Percentiles rank a stretch among this genome's conserved stretches.
Conservation (phyloP, 176 grass and related monocot genomes). For the Miscanthus lutarioriparius region DNA sequence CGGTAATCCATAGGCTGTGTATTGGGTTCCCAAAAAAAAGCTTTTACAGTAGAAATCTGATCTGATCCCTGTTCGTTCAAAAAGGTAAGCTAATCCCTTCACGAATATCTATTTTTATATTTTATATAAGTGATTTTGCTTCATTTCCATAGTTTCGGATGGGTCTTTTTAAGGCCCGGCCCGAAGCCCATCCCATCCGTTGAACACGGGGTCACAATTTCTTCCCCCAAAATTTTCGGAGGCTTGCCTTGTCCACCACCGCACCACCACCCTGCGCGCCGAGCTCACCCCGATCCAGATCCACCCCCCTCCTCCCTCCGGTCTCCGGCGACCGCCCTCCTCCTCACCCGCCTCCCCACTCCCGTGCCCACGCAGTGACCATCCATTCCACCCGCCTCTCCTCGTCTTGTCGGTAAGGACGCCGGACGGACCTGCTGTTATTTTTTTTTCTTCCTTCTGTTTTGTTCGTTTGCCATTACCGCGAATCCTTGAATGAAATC, state of each 20-base stretch:
- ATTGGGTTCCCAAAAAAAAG: too few relatives aligned
- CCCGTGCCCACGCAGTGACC: neutral
- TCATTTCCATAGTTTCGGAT: neutral
- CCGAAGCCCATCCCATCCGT: neutral
- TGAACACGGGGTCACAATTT: neutral
- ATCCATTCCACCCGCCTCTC: neutral
- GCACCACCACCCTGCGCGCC: neutral
- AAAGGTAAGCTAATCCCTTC: neutral
- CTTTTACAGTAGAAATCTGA: too few relatives aligned
- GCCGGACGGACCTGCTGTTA: neutral
- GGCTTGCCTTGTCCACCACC: neutral
- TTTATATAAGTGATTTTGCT: neutral
- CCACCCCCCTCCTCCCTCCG: neutral
- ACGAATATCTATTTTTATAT: neutral
- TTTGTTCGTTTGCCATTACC: neutral
- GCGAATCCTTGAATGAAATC: neutral
- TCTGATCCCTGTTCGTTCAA: neutral
- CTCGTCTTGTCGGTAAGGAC: neutral
- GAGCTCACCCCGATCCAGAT: constrained; percentile 16
- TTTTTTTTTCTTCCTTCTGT: too few relatives aligned
- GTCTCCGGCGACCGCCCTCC: neutral
- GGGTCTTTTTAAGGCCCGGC: constrained; percentile 28
- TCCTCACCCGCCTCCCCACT: neutral
- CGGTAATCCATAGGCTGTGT: too few relatives aligned
- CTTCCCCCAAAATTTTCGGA: constrained; percentile 9